A percentile compares a stretch with the other conserved stretches of the same genome.
Evolutionary conservation across 192 early-diverging fungal species (phyloP).

Genomic region (Backusella psychrophila): DNA sequence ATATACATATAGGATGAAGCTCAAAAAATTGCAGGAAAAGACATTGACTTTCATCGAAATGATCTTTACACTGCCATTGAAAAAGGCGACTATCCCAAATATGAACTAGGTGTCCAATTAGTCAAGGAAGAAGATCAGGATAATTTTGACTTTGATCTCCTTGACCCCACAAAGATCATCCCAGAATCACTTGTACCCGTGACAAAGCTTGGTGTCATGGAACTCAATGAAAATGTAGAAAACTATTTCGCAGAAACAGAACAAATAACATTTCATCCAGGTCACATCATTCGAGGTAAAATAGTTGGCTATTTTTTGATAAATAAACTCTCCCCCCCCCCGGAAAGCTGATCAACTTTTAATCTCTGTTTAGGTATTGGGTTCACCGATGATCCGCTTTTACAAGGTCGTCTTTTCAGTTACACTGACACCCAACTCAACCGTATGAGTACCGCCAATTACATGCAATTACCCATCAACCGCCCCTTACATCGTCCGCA

Average conservation of each 20-base stretch:
- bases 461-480: slow-evolving; percentile 46
- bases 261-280: slow-evolving; percentile 42
- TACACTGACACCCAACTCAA: slow-evolving; percentile 50
- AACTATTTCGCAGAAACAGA: slow-evolving; percentile 52
- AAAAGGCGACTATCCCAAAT: slow-evolving; percentile 39
- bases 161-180: slow-evolving; percentile 49
- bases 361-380: slow-evolving; percentile 13
- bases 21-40: slow-evolving; percentile 35
- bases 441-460: slow-evolving; percentile 39
- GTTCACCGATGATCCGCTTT: slow-evolving; percentile 41
- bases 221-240: slow-evolving; percentile 40
- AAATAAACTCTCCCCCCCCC: too few species aligned
- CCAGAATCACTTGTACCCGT: slow-evolving; percentile 43
- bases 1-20: slow-evolving; percentile 36
- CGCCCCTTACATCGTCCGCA: slow-evolving; percentile 31
- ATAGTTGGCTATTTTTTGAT: neutral
- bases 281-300: slow-evolving; percentile 36
- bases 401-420: slow-evolving; percentile 48
- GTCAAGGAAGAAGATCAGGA: slow-evolving; percentile 27
- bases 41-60: slow-evolving; percentile 42
- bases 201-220: slow-evolving; percentile 37
- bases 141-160: slow-evolving; percentile 39
- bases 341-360: neutral
- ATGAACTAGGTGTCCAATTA: slow-evolving; percentile 44
- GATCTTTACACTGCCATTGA: slow-evolving; percentile 42